A percentile compares a stretch with the other conserved stretches of the same genome.
Evolutionary conservation across 2,329 filamentous ascomycete genomes (phyloP).

Genomic region (Colletotrichum cuscutae): DNA sequence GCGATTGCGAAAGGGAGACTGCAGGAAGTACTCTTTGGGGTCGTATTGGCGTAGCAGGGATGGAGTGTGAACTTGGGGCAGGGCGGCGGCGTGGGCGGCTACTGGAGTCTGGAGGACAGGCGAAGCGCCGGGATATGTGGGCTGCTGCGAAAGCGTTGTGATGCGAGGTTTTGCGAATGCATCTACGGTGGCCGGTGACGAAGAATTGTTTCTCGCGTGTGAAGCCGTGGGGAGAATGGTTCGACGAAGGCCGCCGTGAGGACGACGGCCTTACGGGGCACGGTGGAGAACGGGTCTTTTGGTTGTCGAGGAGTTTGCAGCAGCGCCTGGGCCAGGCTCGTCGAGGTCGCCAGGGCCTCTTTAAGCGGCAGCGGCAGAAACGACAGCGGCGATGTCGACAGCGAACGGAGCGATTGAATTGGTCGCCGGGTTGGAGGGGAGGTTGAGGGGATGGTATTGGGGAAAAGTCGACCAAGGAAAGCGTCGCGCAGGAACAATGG

Average conservation of each 20-base stretch:
- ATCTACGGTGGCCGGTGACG: slow-evolving; percentile 42
- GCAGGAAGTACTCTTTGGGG: slow-evolving; percentile 39
- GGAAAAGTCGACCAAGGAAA: neutral
- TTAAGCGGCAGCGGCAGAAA: slow-evolving; percentile 4
- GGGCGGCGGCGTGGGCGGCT: slow-evolving; percentile 27
- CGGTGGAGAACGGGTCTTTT: slow-evolving; percentile 23
- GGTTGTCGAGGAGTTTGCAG: slow-evolving; percentile 30
- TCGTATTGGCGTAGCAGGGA: slow-evolving; percentile 23
- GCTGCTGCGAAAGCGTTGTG: slow-evolving; percentile 45
- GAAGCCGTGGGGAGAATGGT: slow-evolving; percentile 60
- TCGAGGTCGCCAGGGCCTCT: slow-evolving; percentile 33
- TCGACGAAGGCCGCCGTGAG: slow-evolving; percentile 54
- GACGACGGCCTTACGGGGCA: slow-evolving; percentile 56
- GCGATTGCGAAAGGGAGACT: slow-evolving; percentile 57
- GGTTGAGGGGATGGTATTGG: slow-evolving; percentile 8
- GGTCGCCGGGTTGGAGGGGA: neutral
- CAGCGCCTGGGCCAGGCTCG: slow-evolving; percentile 23
- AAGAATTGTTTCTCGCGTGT: slow-evolving; percentile 43
- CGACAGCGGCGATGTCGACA: neutral
- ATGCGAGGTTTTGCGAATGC: slow-evolving; percentile 43
- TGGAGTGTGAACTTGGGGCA: slow-evolving; percentile 35
- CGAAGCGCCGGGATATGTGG: slow-evolving; percentile 42
- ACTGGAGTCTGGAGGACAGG: slow-evolving; percentile 24
- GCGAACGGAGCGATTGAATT: neutral
- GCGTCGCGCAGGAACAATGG: slow-evolving; percentile 9